phyloP scores from a whole-genome alignment of 2,329 filamentous ascomycete species.

The Hortaea werneckii region DNA sequence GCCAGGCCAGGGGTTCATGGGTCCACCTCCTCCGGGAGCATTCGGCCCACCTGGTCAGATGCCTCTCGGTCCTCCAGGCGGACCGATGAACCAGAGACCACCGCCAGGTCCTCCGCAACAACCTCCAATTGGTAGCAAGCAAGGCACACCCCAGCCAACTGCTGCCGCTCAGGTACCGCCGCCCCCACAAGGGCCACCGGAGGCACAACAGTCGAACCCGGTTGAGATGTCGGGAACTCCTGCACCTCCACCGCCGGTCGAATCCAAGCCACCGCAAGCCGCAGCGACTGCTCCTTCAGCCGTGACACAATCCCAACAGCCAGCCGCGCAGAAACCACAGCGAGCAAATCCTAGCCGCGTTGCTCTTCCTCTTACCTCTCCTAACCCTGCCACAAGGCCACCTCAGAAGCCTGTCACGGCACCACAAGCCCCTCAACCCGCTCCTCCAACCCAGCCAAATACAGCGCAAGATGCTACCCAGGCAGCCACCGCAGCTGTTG shows the following conservation, averaged over 20 bases:
- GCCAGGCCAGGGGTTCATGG: slow-evolving; percentile 45
- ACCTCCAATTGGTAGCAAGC: slow-evolving; percentile 27
- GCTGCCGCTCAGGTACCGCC: slow-evolving; percentile 2
- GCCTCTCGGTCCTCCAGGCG: slow-evolving; percentile 47
- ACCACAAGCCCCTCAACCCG: slow-evolving; percentile 2
- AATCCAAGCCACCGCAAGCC: slow-evolving; percentile 56
- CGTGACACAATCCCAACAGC: slow-evolving; percentile 26
- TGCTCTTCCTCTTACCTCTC: slow-evolving; percentile 51
- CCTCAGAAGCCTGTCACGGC: slow-evolving; percentile 9
- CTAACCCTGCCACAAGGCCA: slow-evolving; percentile 22
- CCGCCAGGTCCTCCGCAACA: slow-evolving; percentile 37
- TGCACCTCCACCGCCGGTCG: slow-evolving; percentile 50
- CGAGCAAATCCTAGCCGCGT: slow-evolving; percentile 38
- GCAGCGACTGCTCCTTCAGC: slow-evolving; percentile 45
- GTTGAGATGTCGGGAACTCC: slow-evolving; percentile 29
- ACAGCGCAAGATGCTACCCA: slow-evolving; percentile 49
- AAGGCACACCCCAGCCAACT: slow-evolving; percentile 24
- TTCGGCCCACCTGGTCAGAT: slow-evolving; percentile 28
- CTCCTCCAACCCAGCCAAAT: slow-evolving; percentile 10
- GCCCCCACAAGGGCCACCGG: slow-evolving; percentile 11
- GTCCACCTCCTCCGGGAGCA: slow-evolving; percentile 36
- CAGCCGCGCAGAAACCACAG: slow-evolving; percentile 28
- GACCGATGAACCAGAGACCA: slow-evolving; percentile 27
- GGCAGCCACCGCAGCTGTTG: slow-evolving; percentile 66
- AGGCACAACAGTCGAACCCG: slow-evolving; percentile 19